These are phyloP conservation scores for Puccinia triticina DNA, from an alignment of 1,284 basidiomycete genomes.

Conservation along the genomic window DNA sequence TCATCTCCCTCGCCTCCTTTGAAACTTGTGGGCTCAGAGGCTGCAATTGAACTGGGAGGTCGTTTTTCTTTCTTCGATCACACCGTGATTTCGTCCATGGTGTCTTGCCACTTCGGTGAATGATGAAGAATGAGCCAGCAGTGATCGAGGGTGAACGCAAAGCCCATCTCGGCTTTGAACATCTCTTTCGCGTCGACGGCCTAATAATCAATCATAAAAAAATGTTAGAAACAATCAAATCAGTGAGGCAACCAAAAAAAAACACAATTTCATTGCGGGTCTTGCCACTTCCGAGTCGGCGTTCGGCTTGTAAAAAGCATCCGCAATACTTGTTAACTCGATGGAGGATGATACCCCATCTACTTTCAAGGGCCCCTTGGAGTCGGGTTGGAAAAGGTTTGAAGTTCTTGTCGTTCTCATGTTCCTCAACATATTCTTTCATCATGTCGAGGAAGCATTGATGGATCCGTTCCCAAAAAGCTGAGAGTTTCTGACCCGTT, in stretches of 20 bases:
- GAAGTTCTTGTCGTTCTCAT: neutral
- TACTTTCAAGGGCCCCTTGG: neutral
- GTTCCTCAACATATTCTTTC: neutral
- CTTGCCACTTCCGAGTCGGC: neutral
- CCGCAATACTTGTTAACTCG: neutral
- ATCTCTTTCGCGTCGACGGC: conserved; percentile 4
- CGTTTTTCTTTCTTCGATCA: neutral
- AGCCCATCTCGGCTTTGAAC: neutral
- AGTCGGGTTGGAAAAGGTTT: neutral
- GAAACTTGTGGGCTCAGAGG: neutral
- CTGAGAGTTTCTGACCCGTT: neutral
- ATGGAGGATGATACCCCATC: neutral
- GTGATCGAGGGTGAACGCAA: conserved; percentile 1
- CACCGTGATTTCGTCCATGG: neutral
- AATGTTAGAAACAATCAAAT: neutral
- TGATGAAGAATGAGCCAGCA: neutral
- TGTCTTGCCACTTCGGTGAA: conserved; percentile 21
- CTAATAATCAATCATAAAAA: neutral
- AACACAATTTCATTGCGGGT: conserved; percentile 1
- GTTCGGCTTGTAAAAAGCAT: neutral
- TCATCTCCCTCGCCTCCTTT: neutral
- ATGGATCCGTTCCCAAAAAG: conserved; percentile 15
- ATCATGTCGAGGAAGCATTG: neutral
- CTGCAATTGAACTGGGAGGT: neutral
- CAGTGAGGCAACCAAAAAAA: neutral